Evolutionary conservation across 1,139 yeast genomes (phyloP), one percentile per base, ranked within the genome.

Genomic region (Magnusiomyces tetraspermus): DNA sequence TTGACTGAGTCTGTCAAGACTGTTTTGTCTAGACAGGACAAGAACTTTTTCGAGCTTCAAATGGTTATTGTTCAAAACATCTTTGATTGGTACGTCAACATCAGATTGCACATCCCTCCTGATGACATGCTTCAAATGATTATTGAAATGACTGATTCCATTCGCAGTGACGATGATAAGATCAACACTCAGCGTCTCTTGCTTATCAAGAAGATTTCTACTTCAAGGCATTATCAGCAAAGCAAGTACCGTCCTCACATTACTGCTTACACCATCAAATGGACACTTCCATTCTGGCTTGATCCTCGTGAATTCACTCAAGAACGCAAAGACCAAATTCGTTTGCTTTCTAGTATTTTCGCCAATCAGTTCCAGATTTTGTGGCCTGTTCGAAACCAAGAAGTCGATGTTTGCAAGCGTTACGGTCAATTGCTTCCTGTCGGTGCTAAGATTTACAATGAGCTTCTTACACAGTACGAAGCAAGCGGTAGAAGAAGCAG

Each of bases 151-250:
- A 60, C 61, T 15, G 67, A 65, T 46, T 48, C 67, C 2, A 59
- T 64, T 26, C 57, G 63, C 40, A 49, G 53, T 13, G 63, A 60
- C 45, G 56, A 59, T 30, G 62, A 79, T 59, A 76, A 74, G 59
- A 71, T 82, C 49, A 72, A 80, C 49, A 72, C 81, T 46, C 74
- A 78, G 48, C 81, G 83, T 59, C 69, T 85, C 55, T 67, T 83
- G 50, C 74, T 85, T 58, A 72, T 82, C 55, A 79, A 81, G 62
- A 73, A 85, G 52, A 69, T 84, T 42, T 75, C 83, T 49, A 74
- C 74, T 42, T 71, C 82, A 2, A 67, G 75, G 61, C 64, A 80
- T 49, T 71, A 75, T 49, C 68, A 71, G 17, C 68, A 67, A 21
- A 65, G 75, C 13, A 58, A 61, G 23, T 68, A 69, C 43, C 70